These are phyloP conservation scores for Phoma sp. DNA, from an alignment of 2,329 filamentous ascomycete genomes.

Conservation along the genomic window DNA sequence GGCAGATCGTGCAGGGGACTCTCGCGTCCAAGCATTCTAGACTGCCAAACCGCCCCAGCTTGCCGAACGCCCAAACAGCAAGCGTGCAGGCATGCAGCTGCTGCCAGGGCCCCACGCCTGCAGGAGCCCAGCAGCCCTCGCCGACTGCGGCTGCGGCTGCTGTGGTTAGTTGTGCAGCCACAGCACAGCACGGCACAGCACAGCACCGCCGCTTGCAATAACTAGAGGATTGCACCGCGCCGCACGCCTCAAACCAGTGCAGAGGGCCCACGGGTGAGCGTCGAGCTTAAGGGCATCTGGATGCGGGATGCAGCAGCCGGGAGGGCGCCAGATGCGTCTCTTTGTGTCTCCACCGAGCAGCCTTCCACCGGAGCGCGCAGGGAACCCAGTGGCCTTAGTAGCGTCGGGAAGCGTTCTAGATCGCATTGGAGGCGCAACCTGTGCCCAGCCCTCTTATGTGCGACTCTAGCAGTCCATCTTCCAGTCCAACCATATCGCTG, in stretches of 20 bases:
- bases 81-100: neutral
- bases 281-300: constrained; percentile 4
- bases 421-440: constrained; percentile 32
- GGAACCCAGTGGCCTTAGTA: constrained; percentile 33
- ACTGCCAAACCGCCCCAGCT: constrained; percentile 14
- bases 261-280: neutral
- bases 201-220: constrained; percentile 8
- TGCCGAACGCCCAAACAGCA: constrained; percentile 9
- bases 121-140: neutral
- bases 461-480: constrained; percentile 27
- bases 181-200: neutral
- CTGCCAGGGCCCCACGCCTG: constrained; percentile 1
- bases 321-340: constrained; percentile 15
- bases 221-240: neutral
- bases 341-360: constrained; percentile 16
- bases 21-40: constrained; percentile 15
- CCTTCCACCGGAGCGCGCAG: constrained; percentile 16
- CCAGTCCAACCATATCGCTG: constrained; percentile 37
- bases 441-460: constrained; percentile 34
- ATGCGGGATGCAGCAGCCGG: constrained; percentile 2
- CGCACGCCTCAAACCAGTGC: neutral
- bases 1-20: constrained; percentile 9
- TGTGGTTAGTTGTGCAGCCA: too few species aligned
- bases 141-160: too few species aligned
- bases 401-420: constrained; percentile 42